These are phyloP conservation scores for Globisporangium paroecandrum DNA, from an alignment of 352 stramenopile species.

Conservation along the genomic window DNA sequence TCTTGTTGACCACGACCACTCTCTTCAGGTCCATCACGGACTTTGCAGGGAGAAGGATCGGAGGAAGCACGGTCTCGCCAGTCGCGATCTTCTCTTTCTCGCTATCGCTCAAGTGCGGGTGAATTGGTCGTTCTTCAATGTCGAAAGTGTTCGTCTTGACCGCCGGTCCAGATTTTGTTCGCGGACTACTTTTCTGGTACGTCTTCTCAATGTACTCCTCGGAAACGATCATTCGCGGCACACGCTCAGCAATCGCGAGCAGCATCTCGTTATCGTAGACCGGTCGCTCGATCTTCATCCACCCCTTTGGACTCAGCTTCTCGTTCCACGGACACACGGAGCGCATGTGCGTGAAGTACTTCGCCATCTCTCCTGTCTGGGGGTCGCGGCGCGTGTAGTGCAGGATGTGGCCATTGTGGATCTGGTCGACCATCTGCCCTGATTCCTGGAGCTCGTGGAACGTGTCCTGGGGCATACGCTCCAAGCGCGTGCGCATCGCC, in stretches of 20 bases:
- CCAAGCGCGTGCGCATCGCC: conserved; percentile 83
- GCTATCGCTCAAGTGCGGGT: conserved; percentile 12
- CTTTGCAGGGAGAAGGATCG: conserved; percentile 42
- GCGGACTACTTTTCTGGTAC: conserved; percentile 45
- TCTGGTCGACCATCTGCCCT: conserved; percentile 84
- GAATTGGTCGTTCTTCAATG: conserved; percentile 8
- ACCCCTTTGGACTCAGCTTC: conserved; percentile 85
- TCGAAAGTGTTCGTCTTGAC: conserved; percentile 18
- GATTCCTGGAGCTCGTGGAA: conserved; percentile 85
- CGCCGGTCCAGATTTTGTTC: conserved; percentile 4
- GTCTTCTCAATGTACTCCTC: conserved; percentile 87
- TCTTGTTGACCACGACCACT: conserved; percentile 87
- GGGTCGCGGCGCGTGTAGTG: conserved; percentile 84
- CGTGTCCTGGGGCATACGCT: conserved; percentile 86
- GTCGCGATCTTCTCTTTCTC: conserved; percentile 1
- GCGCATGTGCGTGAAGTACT: conserved; percentile 87
- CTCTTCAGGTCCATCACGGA: conserved; percentile 68
- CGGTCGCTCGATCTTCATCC: conserved; percentile 85
- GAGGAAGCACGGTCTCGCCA: conserved; percentile 23
- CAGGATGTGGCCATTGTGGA: conserved; percentile 87
- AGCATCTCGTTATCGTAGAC: conserved; percentile 89
- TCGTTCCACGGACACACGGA: conserved; percentile 89
- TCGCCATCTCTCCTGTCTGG: conserved; percentile 63
- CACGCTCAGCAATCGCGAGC: conserved; percentile 74
- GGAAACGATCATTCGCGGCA: conserved; percentile 87